Percentiles rank a stretch among this genome's conserved stretches.
Evolutionary conservation across 2,329 filamentous ascomycete genomes (phyloP).

Genomic region (Emergomyces africanus): DNA sequence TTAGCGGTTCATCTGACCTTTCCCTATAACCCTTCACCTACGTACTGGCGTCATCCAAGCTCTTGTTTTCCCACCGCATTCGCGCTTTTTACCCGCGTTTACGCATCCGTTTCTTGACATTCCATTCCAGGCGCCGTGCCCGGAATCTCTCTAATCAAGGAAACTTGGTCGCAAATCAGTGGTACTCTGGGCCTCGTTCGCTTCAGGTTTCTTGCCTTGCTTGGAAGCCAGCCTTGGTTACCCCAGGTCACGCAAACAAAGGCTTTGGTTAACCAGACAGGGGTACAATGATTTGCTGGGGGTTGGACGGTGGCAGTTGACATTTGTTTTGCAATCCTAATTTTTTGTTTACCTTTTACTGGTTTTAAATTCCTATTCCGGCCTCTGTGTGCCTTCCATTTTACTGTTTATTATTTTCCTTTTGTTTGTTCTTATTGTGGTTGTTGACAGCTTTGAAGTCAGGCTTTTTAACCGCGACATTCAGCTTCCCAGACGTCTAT

Average conservation of each 20-base stretch:
- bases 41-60: background rate
- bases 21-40: background rate
- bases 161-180: background rate
- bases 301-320: background rate
- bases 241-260: constrained; percentile 1
- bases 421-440: constrained; percentile 1
- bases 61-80: background rate
- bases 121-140: background rate
- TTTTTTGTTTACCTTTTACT: background rate
- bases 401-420: background rate
- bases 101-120: constrained; percentile 1
- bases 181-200: background rate
- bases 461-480: background rate
- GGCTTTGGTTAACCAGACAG: background rate
- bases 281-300: background rate
- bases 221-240: background rate
- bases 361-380: background rate
- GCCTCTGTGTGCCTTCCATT: background rate
- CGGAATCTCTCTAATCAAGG: background rate
- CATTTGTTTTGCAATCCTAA: background rate
- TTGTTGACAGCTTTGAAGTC: constrained; percentile 2
- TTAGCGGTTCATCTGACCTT: background rate
- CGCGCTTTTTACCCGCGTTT: background rate
- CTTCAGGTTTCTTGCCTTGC: background rate
- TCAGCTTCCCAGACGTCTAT: background rate